phyloP scores from a whole-genome alignment of 345 rosid genomes.

The Arabis alpina region DNA sequence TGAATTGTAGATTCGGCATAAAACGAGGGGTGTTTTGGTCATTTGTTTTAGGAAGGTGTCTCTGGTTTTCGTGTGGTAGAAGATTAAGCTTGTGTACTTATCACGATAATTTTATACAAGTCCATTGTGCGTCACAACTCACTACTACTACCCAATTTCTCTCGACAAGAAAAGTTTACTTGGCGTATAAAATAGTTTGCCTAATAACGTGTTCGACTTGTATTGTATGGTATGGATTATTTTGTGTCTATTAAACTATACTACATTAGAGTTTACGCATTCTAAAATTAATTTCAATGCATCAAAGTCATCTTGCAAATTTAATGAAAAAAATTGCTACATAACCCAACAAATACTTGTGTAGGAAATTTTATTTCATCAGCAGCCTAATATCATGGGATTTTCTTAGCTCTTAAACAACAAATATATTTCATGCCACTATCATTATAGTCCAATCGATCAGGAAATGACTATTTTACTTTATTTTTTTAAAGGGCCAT shows the following conservation, averaged over 20 bases:
- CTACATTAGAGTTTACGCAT: background rate
- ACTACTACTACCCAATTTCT: conserved; percentile 8
- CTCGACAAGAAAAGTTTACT: conserved; percentile 27
- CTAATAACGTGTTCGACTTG: conserved; percentile 28
- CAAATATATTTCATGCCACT: background rate
- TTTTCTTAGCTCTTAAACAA: background rate
- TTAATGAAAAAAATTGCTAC: background rate
- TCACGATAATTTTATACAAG: conserved; percentile 16
- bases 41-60: conserved; percentile 9
- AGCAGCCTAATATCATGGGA: too few species aligned
- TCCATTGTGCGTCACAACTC: conserved; percentile 34
- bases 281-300: background rate
- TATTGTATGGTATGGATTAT: conserved; percentile 5
- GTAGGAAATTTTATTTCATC: too few species aligned
- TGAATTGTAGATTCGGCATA: conserved; percentile 27
- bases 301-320: background rate
- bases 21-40: conserved; percentile 30
- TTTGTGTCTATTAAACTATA: background rate
- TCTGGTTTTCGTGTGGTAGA: conserved; percentile 39
- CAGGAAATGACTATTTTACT: background rate
- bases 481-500: too few species aligned
- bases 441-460: background rate
- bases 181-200: conserved; percentile 24
- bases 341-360: background rate
- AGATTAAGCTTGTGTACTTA: conserved; percentile 27